Conservation (phyloP, 305 asterid genomes). For the Plantago coronopus region DNA sequence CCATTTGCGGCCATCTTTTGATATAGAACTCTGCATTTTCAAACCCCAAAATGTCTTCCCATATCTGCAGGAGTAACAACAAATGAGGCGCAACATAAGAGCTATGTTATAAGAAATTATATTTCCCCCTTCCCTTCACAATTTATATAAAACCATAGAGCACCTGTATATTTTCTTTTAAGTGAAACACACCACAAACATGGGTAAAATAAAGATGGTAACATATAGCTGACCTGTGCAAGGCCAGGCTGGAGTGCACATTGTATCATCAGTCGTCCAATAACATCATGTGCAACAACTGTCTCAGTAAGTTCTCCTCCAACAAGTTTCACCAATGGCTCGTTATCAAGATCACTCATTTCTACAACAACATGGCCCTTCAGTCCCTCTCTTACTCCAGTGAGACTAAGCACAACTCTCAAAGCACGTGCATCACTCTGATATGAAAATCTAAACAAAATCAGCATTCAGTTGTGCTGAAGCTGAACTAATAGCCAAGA, state of each 20-base stretch:
- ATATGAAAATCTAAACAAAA: constrained; percentile 25
- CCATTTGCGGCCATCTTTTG: constrained; percentile 87
- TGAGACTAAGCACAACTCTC: constrained; percentile 94
- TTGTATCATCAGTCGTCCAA: constrained; percentile 96
- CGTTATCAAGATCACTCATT: constrained; percentile 98
- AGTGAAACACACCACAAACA: constrained; percentile 8
- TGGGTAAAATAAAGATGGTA: constrained; percentile 18
- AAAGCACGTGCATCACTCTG: constrained; percentile 99
- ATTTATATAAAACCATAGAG: no score
- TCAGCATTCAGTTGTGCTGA: constrained; percentile 21
- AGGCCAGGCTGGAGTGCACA: constrained; percentile 99
- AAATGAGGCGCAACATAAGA: constrained; percentile 12
- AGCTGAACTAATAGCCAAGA: constrained; percentile 5
- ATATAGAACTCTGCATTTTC: constrained; percentile 97
- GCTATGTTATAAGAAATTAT: background rate
- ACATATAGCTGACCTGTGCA: constrained; percentile 67
- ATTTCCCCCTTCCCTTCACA: no score
- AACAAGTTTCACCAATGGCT: constrained; percentile 97
- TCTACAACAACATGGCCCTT: constrained; percentile 96
- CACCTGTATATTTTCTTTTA: no score
- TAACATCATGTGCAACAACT: constrained; percentile 97
- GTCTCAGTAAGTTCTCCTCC: constrained; percentile 96
- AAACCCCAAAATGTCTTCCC: constrained; percentile 98
- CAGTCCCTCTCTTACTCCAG: constrained; percentile 89
- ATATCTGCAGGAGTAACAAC: constrained; percentile 53